Evolutionary conservation across 2,329 filamentous ascomycete genomes (phyloP), one percentile per base, ranked within the genome.

Genomic region (Calonectria pseudoreteaudii): DNA sequence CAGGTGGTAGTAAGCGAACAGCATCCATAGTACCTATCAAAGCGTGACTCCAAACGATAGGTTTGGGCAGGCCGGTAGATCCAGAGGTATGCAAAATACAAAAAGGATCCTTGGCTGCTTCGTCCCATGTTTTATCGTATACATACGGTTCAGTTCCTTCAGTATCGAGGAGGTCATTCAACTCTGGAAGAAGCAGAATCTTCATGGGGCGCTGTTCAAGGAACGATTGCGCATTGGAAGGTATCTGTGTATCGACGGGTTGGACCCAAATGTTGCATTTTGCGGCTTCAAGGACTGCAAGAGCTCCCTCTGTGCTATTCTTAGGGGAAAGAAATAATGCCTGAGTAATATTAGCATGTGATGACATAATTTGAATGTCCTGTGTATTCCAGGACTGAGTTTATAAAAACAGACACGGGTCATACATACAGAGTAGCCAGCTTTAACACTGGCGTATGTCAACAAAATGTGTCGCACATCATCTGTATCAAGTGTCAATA

Each of bases 21-120:
- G 84, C 83, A 75, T 88, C 86, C 79, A 85, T 81, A 0, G 83
- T 83, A 1, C 78, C 80, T 10, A 82, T 79, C 30, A 82, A 64
- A 0, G 73, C 80, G 73, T 87, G 82, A 5, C 82, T 81, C 76
- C 81, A 81, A 1, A 76, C 66, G 16, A 87, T 84, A 0, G 84
- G 85, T 65, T 87, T 87, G 1, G 85, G 86, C 0, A 85, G 67
- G 2, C 86, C 86, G 1, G 86, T 87, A 1, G 84, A 82, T 1
- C 86, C 86, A 10, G 85, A 87, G 0, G 86, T 87, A 65, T 87
- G 86, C 0, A 86, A 68, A 31, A 85, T 80, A 28, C 84, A 81
- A 11, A 86, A 84, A 0, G 83, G 82, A 0, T 86, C 85, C 31
- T 82, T 74, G 0, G 74, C 74, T 6, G 82, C 84, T 4, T 81